Conservation (phyloP, 768 basidiomycete genomes). For the Rhizopogon rudus region DNA sequence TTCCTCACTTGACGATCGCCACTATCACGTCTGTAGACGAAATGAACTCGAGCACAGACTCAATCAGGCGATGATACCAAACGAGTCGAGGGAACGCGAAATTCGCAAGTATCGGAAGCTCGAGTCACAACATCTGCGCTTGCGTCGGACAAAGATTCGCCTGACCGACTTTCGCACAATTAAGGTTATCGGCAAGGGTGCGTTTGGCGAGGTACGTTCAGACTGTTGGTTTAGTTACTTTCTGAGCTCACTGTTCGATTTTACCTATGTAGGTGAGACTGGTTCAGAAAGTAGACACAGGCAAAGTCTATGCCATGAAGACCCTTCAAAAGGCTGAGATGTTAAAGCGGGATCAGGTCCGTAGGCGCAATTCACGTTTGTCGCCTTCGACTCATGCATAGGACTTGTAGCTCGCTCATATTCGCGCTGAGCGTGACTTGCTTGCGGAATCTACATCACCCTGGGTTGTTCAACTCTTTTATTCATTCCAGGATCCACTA, state of each 20-base stretch:
- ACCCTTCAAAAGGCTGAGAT: constrained; percentile 97
- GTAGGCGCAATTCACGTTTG: constrained; percentile 14
- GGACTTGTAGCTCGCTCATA: constrained; percentile 78
- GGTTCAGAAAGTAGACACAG: constrained; percentile 95
- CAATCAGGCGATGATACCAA: constrained; percentile 63
- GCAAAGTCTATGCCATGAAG: constrained; percentile 99
- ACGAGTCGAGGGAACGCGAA: constrained; percentile 86
- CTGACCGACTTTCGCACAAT: constrained; percentile 92
- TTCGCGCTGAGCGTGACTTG: constrained; percentile 95
- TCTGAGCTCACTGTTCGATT: constrained; percentile 5
- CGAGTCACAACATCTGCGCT: constrained; percentile 86
- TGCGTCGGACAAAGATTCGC: constrained; percentile 90
- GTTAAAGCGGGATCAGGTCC: constrained; percentile 97
- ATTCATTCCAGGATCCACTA: constrained; percentile 94
- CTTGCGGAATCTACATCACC: constrained; percentile 94
- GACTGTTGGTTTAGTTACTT: neutral
- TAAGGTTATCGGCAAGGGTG: constrained; percentile 98
- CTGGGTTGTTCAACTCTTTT: constrained; percentile 97
- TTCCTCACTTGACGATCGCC: constrained; percentile 4
- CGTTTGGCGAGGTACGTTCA: constrained; percentile 84
- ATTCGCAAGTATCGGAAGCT: constrained; percentile 81
- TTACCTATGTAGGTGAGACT: constrained; percentile 64
- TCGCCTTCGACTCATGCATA: constrained; percentile 2
- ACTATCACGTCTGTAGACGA: constrained; percentile 45
- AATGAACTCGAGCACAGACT: constrained; percentile 87